phyloP scores from a whole-genome alignment of 352 stramenopile genomes.

The Globisporangium paddicum region DNA sequence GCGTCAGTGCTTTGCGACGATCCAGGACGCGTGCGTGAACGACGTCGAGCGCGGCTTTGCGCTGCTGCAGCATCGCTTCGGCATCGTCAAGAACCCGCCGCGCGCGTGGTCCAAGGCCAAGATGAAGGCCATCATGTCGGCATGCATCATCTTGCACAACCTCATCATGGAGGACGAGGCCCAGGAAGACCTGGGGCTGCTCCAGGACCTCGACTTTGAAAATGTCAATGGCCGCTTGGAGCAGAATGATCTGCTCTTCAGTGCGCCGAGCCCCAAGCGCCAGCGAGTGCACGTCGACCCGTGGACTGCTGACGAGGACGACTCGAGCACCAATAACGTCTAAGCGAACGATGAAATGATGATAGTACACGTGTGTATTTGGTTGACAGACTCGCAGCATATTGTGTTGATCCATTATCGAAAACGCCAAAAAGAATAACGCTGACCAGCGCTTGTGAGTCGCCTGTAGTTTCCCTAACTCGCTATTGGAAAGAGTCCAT shows the following conservation, averaged over 20 bases:
- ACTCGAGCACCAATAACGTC: not conserved
- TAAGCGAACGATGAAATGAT: not conserved
- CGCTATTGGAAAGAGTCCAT: not conserved
- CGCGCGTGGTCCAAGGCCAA: not conserved
- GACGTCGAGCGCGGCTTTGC: not conserved
- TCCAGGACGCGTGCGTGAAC: not conserved
- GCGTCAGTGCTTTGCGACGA: not conserved
- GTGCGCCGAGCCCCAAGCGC: not conserved
- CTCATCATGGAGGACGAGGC: not conserved
- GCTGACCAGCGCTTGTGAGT: not conserved
- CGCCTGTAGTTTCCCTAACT: not conserved
- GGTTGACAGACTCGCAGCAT: not conserved
- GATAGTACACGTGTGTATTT: not conserved
- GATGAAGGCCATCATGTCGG: not conserved
- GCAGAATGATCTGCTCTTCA: not conserved
- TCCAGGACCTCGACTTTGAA: not conserved
- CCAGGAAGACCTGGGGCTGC: not conserved
- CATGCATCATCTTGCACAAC: not conserved
- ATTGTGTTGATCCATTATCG: not conserved
- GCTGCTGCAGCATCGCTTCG: not conserved
- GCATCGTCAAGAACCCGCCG: not conserved
- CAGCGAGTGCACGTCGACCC: not conserved
- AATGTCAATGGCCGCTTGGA: not conserved
- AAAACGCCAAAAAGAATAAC: constrained; percentile 31
- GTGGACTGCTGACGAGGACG: not conserved